Conservation (phyloP, 2,329 filamentous ascomycete species). For the Claviceps arundinis region DNA sequence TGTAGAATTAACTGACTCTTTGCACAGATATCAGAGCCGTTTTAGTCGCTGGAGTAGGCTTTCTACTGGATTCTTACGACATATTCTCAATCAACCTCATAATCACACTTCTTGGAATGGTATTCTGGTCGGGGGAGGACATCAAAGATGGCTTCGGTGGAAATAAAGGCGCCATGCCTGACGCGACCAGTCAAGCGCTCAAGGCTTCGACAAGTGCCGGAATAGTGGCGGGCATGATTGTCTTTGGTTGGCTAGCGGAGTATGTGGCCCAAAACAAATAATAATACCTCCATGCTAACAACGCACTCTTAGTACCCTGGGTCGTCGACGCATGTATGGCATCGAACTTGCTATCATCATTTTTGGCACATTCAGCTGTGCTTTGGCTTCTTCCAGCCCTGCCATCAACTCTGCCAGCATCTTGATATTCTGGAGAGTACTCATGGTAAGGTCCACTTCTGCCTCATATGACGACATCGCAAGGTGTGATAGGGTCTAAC, state of each 20-base stretch:
- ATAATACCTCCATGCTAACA: slow-evolving; percentile 8
- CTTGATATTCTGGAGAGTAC: slow-evolving; percentile 61
- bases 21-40: slow-evolving; percentile 51
- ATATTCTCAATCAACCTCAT: slow-evolving; percentile 72
- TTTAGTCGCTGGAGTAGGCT: slow-evolving; percentile 66
- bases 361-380: slow-evolving; percentile 53
- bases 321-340: slow-evolving; percentile 72
- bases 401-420: slow-evolving; percentile 46
- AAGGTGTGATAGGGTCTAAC: neutral
- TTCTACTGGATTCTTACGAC: slow-evolving; percentile 72
- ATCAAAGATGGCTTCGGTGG: slow-evolving; percentile 33
- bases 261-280: slow-evolving; percentile 12
- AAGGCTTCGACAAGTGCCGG: slow-evolving; percentile 73
- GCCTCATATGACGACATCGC: neutral
- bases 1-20: neutral
- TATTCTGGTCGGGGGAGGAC: slow-evolving; percentile 50
- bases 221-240: slow-evolving; percentile 63
- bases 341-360: slow-evolving; percentile 63
- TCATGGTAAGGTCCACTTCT: slow-evolving; percentile 41
- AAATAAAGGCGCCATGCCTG: slow-evolving; percentile 46
- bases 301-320: slow-evolving; percentile 34
- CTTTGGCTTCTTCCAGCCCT: slow-evolving; percentile 47
- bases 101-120: slow-evolving; percentile 58
- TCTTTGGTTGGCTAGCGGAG: slow-evolving; percentile 69
- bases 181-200: slow-evolving; percentile 55